Evolutionary conservation across 495 filamentous ascomycete species (phyloP).

Genomic region (Trichoderma asperelloides): DNA sequence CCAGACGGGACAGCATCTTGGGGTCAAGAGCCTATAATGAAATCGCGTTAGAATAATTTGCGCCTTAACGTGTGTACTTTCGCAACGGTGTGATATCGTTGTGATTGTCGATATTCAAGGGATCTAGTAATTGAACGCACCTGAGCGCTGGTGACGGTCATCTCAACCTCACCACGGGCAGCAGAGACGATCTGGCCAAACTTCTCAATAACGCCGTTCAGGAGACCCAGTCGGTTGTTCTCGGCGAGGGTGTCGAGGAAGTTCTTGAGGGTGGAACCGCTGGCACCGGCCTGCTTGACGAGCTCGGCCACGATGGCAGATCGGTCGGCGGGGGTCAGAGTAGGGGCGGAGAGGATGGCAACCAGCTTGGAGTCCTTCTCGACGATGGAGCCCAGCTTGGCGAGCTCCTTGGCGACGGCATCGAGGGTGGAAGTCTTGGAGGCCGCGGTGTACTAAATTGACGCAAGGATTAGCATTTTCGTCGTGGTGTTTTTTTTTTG

Average conservation of each 20-base stretch:
- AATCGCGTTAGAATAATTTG: constrained; percentile 1
- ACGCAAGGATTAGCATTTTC: constrained; percentile 1
- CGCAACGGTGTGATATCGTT: neutral
- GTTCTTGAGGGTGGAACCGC: constrained; percentile 83
- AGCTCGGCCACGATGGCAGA: constrained; percentile 73
- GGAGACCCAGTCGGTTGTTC: constrained; percentile 85
- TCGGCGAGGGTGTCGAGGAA: constrained; percentile 82
- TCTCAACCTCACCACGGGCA: constrained; percentile 82
- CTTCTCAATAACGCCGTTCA: constrained; percentile 78
- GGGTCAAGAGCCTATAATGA: constrained; percentile 67
- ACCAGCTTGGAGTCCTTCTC: constrained; percentile 72
- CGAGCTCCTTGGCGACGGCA: constrained; percentile 64
- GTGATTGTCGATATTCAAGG: neutral
- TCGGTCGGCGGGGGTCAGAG: constrained; percentile 70
- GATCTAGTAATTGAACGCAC: constrained; percentile 40
- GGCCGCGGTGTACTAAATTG: constrained; percentile 80
- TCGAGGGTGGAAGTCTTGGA: constrained; percentile 81
- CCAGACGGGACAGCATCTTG: constrained; percentile 75
- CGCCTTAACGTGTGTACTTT: neutral
- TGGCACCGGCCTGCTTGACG: constrained; percentile 60
- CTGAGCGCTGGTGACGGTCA: constrained; percentile 79
- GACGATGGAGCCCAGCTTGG: constrained; percentile 58
- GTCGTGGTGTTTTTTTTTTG: neutral
- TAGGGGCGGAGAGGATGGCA: constrained; percentile 68
- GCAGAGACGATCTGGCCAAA: constrained; percentile 82